Evolutionary conservation across 2,329 filamentous ascomycete genomes (phyloP).

Genomic region (Aquanectria penicillioides): DNA sequence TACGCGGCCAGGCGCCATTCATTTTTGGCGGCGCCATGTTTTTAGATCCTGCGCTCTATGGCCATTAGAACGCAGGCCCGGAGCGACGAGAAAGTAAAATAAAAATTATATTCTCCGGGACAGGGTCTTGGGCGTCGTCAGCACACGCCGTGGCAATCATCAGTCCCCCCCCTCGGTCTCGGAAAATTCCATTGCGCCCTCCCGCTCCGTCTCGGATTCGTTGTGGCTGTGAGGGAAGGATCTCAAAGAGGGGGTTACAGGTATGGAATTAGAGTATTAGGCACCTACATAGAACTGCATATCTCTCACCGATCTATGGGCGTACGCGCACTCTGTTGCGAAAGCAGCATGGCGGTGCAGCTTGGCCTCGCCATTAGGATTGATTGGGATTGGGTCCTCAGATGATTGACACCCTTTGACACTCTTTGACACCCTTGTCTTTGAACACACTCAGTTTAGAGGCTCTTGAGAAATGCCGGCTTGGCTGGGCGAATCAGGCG

Average conservation of each 20-base stretch:
- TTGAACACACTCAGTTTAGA: neutral
- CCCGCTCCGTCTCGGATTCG: constrained; percentile 14
- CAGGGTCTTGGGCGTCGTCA: constrained; percentile 28
- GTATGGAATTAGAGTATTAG: constrained; percentile 25
- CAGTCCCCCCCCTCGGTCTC: constrained; percentile 17
- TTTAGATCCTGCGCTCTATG: neutral
- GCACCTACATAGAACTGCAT: constrained; percentile 30
- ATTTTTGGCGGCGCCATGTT: neutral
- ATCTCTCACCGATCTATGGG: constrained; percentile 5
- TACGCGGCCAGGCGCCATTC: constrained; percentile 11
- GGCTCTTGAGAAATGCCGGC: constrained; percentile 26
- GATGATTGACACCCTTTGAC: too few species aligned
- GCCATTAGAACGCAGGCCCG: constrained; percentile 1
- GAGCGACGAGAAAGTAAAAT: neutral
- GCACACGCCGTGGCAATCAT: constrained; percentile 37
- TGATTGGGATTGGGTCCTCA: neutral
- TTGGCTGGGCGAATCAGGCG: constrained; percentile 22
- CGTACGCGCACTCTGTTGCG: constrained; percentile 25
- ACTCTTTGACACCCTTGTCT: constrained; percentile 14
- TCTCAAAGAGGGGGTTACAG: too few species aligned
- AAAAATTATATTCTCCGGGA: neutral
- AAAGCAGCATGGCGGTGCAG: constrained; percentile 35
- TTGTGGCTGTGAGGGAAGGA: constrained; percentile 42
- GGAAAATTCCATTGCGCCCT: constrained; percentile 25
- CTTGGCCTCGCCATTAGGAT: constrained; percentile 12